Evolutionary conservation across 768 basidiomycete genomes (phyloP).

Genomic region (Termitomyces titanicus): DNA sequence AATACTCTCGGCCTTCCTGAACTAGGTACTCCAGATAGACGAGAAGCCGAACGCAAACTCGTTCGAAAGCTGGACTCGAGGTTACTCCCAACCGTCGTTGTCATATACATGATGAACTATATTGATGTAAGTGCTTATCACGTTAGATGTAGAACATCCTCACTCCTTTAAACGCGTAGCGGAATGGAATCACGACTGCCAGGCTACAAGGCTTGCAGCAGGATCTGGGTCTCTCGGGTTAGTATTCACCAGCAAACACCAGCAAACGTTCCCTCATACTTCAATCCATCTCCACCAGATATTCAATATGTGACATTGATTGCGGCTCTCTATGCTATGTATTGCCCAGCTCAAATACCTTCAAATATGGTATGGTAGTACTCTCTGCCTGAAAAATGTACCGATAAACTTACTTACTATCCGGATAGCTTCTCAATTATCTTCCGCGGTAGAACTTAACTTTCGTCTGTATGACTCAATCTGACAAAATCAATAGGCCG

Average conservation of each 20-base stretch:
- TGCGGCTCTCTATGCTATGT: constrained; percentile 52
- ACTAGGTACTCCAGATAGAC: constrained; percentile 25
- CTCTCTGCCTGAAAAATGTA: no score
- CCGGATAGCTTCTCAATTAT: constrained; percentile 46
- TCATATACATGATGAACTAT: constrained; percentile 65
- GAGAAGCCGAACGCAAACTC: constrained; percentile 36
- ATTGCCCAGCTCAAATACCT: constrained; percentile 61
- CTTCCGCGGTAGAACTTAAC: constrained; percentile 38
- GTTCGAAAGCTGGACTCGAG: constrained; percentile 53
- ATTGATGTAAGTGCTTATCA: constrained; percentile 46
- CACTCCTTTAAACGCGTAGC: constrained; percentile 24
- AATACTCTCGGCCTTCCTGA: constrained; percentile 6
- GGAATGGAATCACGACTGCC: constrained; percentile 48
- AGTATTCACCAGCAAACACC: no score
- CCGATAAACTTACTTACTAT: neutral
- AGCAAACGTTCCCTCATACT: neutral
- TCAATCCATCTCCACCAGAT: constrained; percentile 27
- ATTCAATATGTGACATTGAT: constrained; percentile 53
- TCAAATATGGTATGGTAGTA: constrained; percentile 52
- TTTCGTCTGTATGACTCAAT: neutral
- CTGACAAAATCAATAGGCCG: constrained; percentile 36
- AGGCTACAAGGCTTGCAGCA: constrained; percentile 47
- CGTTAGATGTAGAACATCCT: neutral
- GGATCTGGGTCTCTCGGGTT: constrained; percentile 43
- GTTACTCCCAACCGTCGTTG: constrained; percentile 51